Evolutionary conservation across 805 yeast species (phyloP).

Genomic region (Candida ovalis): DNA sequence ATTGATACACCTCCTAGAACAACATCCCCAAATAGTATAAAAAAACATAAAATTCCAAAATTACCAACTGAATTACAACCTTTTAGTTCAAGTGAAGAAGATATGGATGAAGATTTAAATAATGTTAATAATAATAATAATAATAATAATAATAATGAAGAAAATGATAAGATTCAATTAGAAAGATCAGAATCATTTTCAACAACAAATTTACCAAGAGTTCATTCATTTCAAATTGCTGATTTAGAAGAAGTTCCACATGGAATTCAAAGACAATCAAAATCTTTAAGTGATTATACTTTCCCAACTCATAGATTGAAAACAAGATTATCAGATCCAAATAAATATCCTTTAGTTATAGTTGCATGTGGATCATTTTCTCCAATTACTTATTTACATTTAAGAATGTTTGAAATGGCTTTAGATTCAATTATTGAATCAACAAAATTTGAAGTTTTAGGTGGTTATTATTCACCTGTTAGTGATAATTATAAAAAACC

Average conservation of each 20-base stretch:
- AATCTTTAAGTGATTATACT: slow-evolving; percentile 56
- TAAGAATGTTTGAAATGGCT: slow-evolving; percentile 99
- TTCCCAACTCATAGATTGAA: slow-evolving; percentile 89
- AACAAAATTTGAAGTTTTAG: slow-evolving; percentile 91
- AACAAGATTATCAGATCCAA: slow-evolving; percentile 60
- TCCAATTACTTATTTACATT: slow-evolving; percentile 90
- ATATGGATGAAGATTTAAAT: slow-evolving; percentile 23
- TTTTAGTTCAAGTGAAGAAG: slow-evolving; percentile 48
- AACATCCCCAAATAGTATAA: slow-evolving; percentile 17
- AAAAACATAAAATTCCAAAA: slow-evolving; percentile 33
- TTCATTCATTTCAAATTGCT: slow-evolving; percentile 66
- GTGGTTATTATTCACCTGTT: slow-evolving; percentile 95
- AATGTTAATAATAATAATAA: not conserved
- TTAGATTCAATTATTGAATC: slow-evolving; percentile 87
- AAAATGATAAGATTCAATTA: not conserved
- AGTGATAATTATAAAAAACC: slow-evolving; percentile 89
- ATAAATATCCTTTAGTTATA: slow-evolving; percentile 84
- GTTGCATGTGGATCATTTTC: slow-evolving; percentile 98
- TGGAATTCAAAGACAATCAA: slow-evolving; percentile 87
- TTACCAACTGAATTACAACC: slow-evolving; percentile 58
- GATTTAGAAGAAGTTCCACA: slow-evolving; percentile 97
- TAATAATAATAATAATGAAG: not conserved
- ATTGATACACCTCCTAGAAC: slow-evolving; percentile 36
- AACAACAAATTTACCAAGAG: slow-evolving; percentile 34
- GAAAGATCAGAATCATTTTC: slow-evolving; percentile 30